A percentile compares a stretch with the other conserved stretches of the same genome.
Conservation (phyloP, 345 rosid genomes). For the Eucalyptus regnans region DNA sequence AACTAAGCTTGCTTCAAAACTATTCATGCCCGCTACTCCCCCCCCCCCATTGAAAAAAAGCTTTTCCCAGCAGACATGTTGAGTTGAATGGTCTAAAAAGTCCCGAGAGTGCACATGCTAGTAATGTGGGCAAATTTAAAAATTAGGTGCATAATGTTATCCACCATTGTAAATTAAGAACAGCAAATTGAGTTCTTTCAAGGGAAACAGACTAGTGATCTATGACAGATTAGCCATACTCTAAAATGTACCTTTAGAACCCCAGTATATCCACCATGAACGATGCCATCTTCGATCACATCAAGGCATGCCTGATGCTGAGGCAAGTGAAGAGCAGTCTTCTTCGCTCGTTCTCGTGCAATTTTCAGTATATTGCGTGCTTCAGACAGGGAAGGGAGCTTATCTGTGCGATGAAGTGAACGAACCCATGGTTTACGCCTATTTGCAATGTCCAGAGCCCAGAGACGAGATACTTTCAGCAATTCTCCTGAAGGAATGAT, state of each 20-base stretch:
- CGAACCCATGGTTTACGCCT: slow-evolving; percentile 73
- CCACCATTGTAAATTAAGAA: neutral
- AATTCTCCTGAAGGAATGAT: slow-evolving; percentile 62
- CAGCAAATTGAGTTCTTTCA: neutral
- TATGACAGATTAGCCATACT: neutral
- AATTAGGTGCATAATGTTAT: neutral
- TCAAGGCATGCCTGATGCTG: slow-evolving; percentile 85
- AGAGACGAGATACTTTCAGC: slow-evolving; percentile 60
- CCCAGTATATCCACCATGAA: slow-evolving; percentile 91
- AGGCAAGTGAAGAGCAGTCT: slow-evolving; percentile 77
- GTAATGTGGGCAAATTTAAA: neutral
- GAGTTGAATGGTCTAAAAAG: neutral
- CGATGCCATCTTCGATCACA: slow-evolving; percentile 83
- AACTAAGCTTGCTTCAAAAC: neutral
- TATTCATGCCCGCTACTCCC: neutral
- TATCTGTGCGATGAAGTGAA: slow-evolving; percentile 80
- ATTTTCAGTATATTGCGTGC: slow-evolving; percentile 45
- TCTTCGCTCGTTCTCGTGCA: slow-evolving; percentile 64
- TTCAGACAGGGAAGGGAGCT: slow-evolving; percentile 79
- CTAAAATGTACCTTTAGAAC: slow-evolving; percentile 53
- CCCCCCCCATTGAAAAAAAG: neutral
- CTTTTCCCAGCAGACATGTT: neutral
- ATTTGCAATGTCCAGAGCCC: slow-evolving; percentile 78
- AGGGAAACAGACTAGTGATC: neutral
- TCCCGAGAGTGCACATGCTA: neutral